These are phyloP conservation scores for Raffaelea arxii DNA, from an alignment of 2,329 filamentous ascomycete species.

Conservation along the genomic window DNA sequence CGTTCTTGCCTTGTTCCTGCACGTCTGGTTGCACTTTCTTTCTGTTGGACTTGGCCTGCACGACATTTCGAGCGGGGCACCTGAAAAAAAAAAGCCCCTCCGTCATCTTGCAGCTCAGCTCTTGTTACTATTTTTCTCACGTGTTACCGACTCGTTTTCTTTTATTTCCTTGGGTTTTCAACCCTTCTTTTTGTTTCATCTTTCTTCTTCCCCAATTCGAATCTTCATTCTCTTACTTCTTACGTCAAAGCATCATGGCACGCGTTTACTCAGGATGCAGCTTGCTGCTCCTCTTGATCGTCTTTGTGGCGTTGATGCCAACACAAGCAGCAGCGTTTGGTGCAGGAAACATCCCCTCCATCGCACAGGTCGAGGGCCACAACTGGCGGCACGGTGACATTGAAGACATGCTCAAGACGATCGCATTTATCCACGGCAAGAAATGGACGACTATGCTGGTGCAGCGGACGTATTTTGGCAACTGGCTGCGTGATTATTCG, in stretches of 20 bases:
- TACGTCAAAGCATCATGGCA: slow-evolving; percentile 28
- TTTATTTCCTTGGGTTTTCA: neutral
- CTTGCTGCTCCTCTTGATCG: slow-evolving; percentile 41
- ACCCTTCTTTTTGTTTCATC: neutral
- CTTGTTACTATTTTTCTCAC: neutral
- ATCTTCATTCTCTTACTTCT: neutral
- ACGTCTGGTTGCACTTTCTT: too few species aligned
- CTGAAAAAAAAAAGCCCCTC: neutral
- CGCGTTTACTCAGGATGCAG: slow-evolving; percentile 35
- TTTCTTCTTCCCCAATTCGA: neutral
- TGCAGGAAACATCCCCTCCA: slow-evolving; percentile 62
- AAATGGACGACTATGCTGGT: slow-evolving; percentile 78
- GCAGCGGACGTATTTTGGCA: slow-evolving; percentile 74
- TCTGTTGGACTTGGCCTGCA: too few species aligned
- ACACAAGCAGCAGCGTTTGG: slow-evolving; percentile 52
- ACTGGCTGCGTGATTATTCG: slow-evolving; percentile 88
- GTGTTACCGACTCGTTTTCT: neutral
- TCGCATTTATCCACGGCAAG: slow-evolving; percentile 69
- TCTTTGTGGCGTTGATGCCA: slow-evolving; percentile 46
- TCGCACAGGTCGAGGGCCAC: slow-evolving; percentile 53
- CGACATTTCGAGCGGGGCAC: neutral
- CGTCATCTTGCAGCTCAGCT: neutral
- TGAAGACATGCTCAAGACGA: slow-evolving; percentile 69
- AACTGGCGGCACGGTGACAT: slow-evolving; percentile 71
- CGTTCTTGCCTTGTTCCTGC: neutral